Base-by-base conservation (phyloP, 345 rosid genomes). In the Adansonia digitata region DNA sequence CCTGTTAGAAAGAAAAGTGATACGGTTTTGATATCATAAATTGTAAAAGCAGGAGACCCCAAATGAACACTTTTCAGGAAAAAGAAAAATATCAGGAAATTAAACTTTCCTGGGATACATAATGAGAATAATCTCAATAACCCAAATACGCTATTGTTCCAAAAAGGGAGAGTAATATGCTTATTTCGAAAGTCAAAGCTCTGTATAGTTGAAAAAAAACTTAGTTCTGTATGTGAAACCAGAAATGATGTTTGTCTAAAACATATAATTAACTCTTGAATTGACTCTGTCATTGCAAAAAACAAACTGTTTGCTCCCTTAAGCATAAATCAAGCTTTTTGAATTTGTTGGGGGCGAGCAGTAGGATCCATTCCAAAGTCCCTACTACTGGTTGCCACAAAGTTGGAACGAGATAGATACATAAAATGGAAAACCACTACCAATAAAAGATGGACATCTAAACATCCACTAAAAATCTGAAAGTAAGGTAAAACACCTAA, bases 1-100 rank as follows among this genome's bases (percentile, higher is more conserved):
- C 99, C 99, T 95, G 83, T 74, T 82, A 31, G 48, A 18, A 17
- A 72, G 35, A 77, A 75, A 73, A 57, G 64, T 43, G 10, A 71
- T 3, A 22, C 3, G 52, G 73, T 56, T 73, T 45, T 61, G 29
- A 55, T 42, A 69, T 77, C 17, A 49, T 2, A 40, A n/a, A 55
- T 60, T 4, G 8, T 22, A 22, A 65, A 9, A 34, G 56, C 57
- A 17, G 2, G 40, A 4, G n/a, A 60, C 26, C 45, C 56, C 43
- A 14, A 12, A 46, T 24, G 11, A 18, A 27, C 15, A 49, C 37
- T 31, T 26, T 5, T 14, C 31, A 70, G 57, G 13, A 31, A 12
- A 57, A 64, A 26, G 40, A 68, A 57, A 75, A 61, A 8, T 6
- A 53, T 39, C 39, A 59, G 37, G 51, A 37, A 34, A 15, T 27